Evolutionary conservation across 2,329 filamentous ascomycete species (phyloP).

Genomic region (Diaporthe aspalathi): DNA sequence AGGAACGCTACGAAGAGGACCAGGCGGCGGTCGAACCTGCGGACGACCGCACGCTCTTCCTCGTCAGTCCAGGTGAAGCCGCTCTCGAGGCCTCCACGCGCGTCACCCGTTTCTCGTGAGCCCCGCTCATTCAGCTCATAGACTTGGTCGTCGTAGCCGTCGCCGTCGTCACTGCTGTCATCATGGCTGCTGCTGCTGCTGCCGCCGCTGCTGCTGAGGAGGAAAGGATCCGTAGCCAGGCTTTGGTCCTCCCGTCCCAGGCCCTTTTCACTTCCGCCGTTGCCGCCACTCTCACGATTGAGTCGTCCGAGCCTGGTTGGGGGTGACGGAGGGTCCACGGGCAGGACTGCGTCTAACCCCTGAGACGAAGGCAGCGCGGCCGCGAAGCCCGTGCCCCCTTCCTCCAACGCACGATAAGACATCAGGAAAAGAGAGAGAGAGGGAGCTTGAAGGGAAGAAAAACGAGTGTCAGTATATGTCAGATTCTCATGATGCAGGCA

Average conservation of each 20-base stretch:
- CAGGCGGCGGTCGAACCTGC: constrained; percentile 80
- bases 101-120: background rate
- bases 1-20: constrained; percentile 85
- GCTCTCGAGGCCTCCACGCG: constrained; percentile 12
- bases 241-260: background rate
- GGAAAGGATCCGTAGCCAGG: constrained; percentile 13
- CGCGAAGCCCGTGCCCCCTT: background rate
- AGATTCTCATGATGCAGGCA: background rate
- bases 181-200: background rate
- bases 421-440: background rate
- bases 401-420: background rate
- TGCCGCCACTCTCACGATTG: constrained; percentile 42
- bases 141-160: constrained; percentile 34
- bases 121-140: constrained; percentile 41
- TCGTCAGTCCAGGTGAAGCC: constrained; percentile 65
- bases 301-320: constrained; percentile 38
- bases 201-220: constrained; percentile 20
- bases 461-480: background rate
- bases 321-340: constrained; percentile 6
- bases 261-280: constrained; percentile 34
- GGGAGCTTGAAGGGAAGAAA: background rate
- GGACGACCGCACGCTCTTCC: constrained; percentile 78
- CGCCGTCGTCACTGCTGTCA: background rate
- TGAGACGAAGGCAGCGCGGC: background rate
- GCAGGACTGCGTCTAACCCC: background rate